Conservation (phyloP, 2,329 filamentous ascomycete genomes). For the Claviceps citrina region DNA sequence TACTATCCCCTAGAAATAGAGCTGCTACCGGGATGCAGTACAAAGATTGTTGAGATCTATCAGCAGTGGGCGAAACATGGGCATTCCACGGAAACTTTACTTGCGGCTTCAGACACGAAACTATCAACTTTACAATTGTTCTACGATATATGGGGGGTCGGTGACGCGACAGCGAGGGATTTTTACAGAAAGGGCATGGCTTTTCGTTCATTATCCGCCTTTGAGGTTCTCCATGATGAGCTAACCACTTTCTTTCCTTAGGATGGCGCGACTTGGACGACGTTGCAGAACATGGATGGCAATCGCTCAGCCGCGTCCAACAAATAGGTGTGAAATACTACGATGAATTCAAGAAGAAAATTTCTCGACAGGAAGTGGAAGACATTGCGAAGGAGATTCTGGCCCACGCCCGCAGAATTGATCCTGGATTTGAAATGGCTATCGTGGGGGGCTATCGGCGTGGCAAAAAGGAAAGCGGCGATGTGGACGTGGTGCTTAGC, state of each 20-base stretch:
- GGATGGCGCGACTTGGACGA: slow-evolving; percentile 78
- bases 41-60: slow-evolving; percentile 64
- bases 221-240: neutral
- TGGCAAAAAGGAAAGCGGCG: slow-evolving; percentile 57
- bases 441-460: slow-evolving; percentile 72
- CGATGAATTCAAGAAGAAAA: slow-evolving; percentile 60
- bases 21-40: slow-evolving; percentile 62
- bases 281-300: slow-evolving; percentile 70
- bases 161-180: slow-evolving; percentile 60
- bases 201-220: neutral
- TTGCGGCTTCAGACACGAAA: slow-evolving; percentile 47
- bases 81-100: slow-evolving; percentile 45
- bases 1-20: slow-evolving; percentile 26
- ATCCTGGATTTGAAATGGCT: slow-evolving; percentile 36
- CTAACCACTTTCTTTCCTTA: slow-evolving; percentile 7
- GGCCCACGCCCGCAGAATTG: slow-evolving; percentile 48
- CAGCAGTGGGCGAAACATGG: slow-evolving; percentile 54
- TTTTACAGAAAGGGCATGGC: slow-evolving; percentile 53
- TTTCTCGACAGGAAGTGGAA: slow-evolving; percentile 61
- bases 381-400: slow-evolving; percentile 49
- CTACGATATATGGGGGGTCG: slow-evolving; percentile 85
- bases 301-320: slow-evolving; percentile 57
- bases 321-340: slow-evolving; percentile 93
- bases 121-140: slow-evolving; percentile 54
- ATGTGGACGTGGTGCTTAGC: slow-evolving; percentile 75